Conservation (phyloP, 129 eudicot genomes). For the Rutidosis leptorrhynchoides region DNA sequence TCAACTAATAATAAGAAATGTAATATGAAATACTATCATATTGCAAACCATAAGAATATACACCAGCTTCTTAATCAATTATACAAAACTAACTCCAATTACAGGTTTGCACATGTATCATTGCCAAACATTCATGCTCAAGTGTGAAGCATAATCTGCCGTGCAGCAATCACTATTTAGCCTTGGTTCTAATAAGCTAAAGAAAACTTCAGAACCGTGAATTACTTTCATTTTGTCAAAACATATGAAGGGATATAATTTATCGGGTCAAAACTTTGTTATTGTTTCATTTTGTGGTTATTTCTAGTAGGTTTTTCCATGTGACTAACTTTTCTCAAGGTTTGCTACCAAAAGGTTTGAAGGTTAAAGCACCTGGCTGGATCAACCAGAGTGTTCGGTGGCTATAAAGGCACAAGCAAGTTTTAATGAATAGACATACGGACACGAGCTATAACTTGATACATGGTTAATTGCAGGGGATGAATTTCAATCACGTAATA, state of each 20-base stretch:
- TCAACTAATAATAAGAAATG: neutral
- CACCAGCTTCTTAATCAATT: too few relatives aligned
- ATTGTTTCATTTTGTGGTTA: conserved; percentile 44
- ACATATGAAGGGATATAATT: neutral
- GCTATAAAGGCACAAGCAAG: too few relatives aligned
- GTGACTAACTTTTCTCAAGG: conserved; percentile 69
- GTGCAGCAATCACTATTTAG: conserved; percentile 16
- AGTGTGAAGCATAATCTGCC: conserved; percentile 6
- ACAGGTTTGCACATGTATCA: neutral
- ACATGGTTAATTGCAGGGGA: too few relatives aligned
- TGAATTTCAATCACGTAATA: neutral
- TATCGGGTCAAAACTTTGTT: neutral
- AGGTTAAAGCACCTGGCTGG: too few relatives aligned
- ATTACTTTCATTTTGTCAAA: neutral
- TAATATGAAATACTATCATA: neutral
- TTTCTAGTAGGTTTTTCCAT: conserved; percentile 59
- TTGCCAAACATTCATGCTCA: conserved; percentile 8
- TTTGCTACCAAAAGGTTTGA: too few relatives aligned
- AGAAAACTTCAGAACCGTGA: conserved; percentile 12
- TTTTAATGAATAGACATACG: too few relatives aligned
- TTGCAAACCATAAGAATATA: neutral
- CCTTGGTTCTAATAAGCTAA: neutral
- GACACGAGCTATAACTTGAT: too few relatives aligned
- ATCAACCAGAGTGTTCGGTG: too few relatives aligned
- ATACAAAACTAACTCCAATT: neutral